These are phyloP conservation scores for Rhododendron mucronatum DNA, from an alignment of 148 eudicot species.

Conservation along the genomic window DNA sequence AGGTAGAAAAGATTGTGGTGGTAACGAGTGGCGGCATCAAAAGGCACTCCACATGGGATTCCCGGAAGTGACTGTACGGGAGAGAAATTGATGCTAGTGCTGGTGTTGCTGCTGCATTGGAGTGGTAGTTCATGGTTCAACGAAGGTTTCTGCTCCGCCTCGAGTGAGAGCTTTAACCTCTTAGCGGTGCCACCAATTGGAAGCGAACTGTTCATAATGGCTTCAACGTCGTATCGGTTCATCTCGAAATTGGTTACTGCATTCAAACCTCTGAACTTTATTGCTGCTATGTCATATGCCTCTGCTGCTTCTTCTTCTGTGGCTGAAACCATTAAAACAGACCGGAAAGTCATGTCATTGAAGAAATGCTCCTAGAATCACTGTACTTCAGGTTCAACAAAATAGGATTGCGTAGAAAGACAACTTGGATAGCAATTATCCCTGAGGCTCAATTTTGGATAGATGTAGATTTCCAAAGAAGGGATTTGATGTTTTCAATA, in stretches of 20 bases:
- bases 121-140: slow-evolving; percentile 27
- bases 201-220: slow-evolving; percentile 74
- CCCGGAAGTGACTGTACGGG: slow-evolving; percentile 37
- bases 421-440: background rate
- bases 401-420: background rate
- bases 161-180: slow-evolving; percentile 66
- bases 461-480: background rate
- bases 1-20: slow-evolving; percentile 59
- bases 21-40: slow-evolving; percentile 42
- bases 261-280: slow-evolving; percentile 64
- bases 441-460: background rate
- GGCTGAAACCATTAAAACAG: slow-evolving; percentile 32
- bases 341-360: background rate
- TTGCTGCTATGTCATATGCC: slow-evolving; percentile 93
- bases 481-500: background rate
- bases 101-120: slow-evolving; percentile 21
- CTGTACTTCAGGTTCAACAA: background rate
- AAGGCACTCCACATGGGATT: slow-evolving; percentile 57
- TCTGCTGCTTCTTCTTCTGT: slow-evolving; percentile 97
- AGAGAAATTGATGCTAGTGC: slow-evolving; percentile 48
- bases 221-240: slow-evolving; percentile 84
- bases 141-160: slow-evolving; percentile 48
- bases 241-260: slow-evolving; percentile 96
- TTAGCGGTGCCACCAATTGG: slow-evolving; percentile 89
- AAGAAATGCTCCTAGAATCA: background rate